Base-by-base conservation (phyloP, 768 basidiomycete species). In the Hemileccinum impolitum region DNA sequence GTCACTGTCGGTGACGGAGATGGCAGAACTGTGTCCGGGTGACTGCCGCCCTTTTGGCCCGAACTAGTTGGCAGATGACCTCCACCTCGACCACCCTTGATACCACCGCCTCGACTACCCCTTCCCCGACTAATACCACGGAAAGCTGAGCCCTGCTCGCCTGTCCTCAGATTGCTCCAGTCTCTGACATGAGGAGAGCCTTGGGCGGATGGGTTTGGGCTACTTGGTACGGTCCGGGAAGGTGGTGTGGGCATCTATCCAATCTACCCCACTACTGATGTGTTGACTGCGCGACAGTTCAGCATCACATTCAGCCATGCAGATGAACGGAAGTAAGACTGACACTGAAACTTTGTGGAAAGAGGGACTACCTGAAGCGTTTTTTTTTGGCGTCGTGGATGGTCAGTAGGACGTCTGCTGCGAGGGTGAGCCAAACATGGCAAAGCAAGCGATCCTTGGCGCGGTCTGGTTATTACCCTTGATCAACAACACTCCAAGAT, bases 141-240 rank as follows among this genome's bases (percentile, higher is more conserved):
- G 54, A 78, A 78, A 30, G 77, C 71, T 30, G 75, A 70, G 7
- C 74, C 76, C 43, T 73, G 69, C 39, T 80, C 81, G 42, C 69
- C 71, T n/a, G 67, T 58, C 42, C 70, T 63, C 37, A 48, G 23
- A 43, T 8, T 70, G 37, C 59, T 64, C 79, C 80, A 79, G 51
- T 75, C 73, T 46, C 70, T 64, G 30, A 60, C 55, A 39, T 69
- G 67, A 50, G 73, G 64, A 45, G 61, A 56, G 18, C 54, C 45
- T 43, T 58, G 65, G 52, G 60, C 47, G 43, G 70, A 52, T 40
- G 66, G 39, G 48, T 57, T 60, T 50, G 65, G 48, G 48, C 43
- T 68, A 45, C 56, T 60, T 46, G 51, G 57, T 30, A 54, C 57
- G 51, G 66, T 54, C 46, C 61, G 49, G 60, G 65, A 45, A 53